Percentiles rank a stretch among this genome's conserved stretches.
These are phyloP conservation scores for Periconia digitata DNA, from an alignment of 2,329 filamentous ascomycete genomes.

Conservation along the genomic window DNA sequence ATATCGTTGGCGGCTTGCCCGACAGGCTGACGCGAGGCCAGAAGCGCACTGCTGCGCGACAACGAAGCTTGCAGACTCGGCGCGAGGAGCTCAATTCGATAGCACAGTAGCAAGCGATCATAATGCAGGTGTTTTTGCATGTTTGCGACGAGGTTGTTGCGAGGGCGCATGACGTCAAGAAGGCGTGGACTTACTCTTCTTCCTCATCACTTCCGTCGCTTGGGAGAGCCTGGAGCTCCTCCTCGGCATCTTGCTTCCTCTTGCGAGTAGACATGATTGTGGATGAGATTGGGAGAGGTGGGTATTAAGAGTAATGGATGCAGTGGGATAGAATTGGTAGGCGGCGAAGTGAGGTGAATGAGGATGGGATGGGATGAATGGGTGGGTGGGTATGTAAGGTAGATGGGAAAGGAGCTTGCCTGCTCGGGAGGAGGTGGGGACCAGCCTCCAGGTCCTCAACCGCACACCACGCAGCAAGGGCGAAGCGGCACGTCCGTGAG, in stretches of 20 bases:
- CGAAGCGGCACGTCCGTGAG: conserved; percentile 26
- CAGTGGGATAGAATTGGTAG: conserved; percentile 6
- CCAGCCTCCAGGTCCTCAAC: conserved; percentile 20
- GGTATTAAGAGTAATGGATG: background rate
- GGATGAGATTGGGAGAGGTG: conserved; percentile 1
- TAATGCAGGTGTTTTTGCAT: conserved; percentile 18
- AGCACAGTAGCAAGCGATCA: conserved; percentile 19
- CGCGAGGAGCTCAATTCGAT: conserved; percentile 13
- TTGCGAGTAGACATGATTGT: conserved; percentile 46
- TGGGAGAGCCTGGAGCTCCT: conserved; percentile 48
- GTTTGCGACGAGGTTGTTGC: conserved; percentile 21
- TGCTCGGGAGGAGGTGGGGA: conserved; percentile 26
- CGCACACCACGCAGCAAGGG: conserved; percentile 26
- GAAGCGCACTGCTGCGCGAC: conserved; percentile 14
- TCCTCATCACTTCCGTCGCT: conserved; percentile 47
- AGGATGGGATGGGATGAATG: conserved; percentile 12
- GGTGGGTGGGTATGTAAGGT: conserved; percentile 14
- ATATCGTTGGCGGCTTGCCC: background rate
- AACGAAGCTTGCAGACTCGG: conserved; percentile 14
- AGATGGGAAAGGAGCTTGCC: conserved; percentile 17
- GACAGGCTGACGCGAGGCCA: conserved; percentile 17
- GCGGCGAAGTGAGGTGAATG: conserved; percentile 17
- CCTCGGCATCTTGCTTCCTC: conserved; percentile 46
- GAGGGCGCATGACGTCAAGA: conserved; percentile 43
- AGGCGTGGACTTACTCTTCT: conserved; percentile 44